Evolutionary conservation across 805 yeast species (phyloP).

Genomic region (Kodamaea nitidulidarum): DNA sequence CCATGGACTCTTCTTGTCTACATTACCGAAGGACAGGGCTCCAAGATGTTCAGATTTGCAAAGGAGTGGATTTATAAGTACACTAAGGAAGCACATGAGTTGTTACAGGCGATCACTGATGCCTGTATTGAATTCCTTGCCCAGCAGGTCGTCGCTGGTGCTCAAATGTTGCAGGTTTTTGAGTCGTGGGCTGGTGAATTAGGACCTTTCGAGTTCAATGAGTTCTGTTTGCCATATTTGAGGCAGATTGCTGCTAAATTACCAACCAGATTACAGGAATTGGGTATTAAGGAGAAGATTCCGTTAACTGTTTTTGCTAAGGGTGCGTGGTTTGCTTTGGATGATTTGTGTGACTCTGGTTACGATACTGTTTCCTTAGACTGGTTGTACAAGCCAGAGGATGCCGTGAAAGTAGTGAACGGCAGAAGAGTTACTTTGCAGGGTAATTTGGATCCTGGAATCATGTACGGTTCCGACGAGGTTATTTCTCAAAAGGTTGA

Average conservation of each 20-base stretch:
- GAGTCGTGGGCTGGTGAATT: conserved; percentile 98
- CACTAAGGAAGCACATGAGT: conserved; percentile 64
- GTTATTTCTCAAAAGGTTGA: conserved; percentile 76
- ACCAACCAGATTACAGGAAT: conserved; percentile 63
- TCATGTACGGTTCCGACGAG: conserved; percentile 85
- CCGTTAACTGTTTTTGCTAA: conserved; percentile 92
- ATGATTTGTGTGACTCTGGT: conserved; percentile 74
- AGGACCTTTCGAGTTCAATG: conserved; percentile 82
- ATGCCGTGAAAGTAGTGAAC: conserved; percentile 70
- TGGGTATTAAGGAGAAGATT: conserved; percentile 65
- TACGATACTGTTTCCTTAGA: conserved; percentile 90
- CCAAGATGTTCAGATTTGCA: conserved; percentile 84
- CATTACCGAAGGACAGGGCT: conserved; percentile 97
- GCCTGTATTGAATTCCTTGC: conserved; percentile 91
- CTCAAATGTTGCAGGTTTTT: conserved; percentile 94
- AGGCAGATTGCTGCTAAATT: conserved; percentile 67
- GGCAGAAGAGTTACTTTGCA: conserved; percentile 79
- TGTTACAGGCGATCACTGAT: conserved; percentile 76
- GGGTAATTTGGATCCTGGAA: conserved; percentile 95
- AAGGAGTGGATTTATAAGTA: conserved; percentile 87
- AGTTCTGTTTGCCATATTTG: conserved; percentile 86
- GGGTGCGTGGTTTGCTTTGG: conserved; percentile 96
- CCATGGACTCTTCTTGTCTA: conserved; percentile 97
- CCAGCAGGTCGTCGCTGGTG: conserved; percentile 94
- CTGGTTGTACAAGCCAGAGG: conserved; percentile 83